A percentile compares a stretch with the other conserved stretches of the same genome.
These are phyloP conservation scores for Rutstroemia sp. DNA, from an alignment of 2,329 filamentous ascomycete genomes.

Conservation along the genomic window DNA sequence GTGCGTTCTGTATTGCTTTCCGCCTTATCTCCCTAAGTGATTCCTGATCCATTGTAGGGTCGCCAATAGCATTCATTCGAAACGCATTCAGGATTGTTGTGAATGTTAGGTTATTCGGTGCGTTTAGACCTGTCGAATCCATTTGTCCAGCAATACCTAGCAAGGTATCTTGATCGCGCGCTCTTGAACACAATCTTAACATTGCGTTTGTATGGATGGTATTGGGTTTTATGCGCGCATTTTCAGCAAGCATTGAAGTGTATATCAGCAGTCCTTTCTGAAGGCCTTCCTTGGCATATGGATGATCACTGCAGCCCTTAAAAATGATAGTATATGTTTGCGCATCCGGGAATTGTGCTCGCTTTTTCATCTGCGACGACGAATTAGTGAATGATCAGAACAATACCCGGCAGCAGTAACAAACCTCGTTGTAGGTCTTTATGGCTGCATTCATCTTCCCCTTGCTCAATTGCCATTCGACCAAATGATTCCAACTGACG, in stretches of 20 bases:
- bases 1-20: slow-evolving; percentile 55
- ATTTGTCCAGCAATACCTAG: slow-evolving; percentile 70
- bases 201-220: slow-evolving; percentile 84
- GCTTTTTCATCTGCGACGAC: slow-evolving; percentile 78
- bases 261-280: slow-evolving; percentile 69
- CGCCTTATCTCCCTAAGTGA: slow-evolving; percentile 29
- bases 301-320: slow-evolving; percentile 58
- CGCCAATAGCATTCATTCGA: slow-evolving; percentile 36
- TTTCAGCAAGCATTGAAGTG: slow-evolving; percentile 60
- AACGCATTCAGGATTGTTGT: slow-evolving; percentile 78
- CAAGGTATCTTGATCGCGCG: slow-evolving; percentile 69
- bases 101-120: slow-evolving; percentile 68
- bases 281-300: slow-evolving; percentile 52
- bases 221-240: slow-evolving; percentile 59
- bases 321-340: slow-evolving; percentile 83
- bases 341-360: slow-evolving; percentile 69
- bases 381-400: background rate
- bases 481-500: slow-evolving; percentile 84
- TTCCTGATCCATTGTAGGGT: slow-evolving; percentile 22
- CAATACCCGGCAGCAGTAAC: slow-evolving; percentile 14
- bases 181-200: slow-evolving; percentile 71
- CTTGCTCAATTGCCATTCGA: slow-evolving; percentile 61
- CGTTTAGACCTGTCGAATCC: slow-evolving; percentile 52
- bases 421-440: slow-evolving; percentile 82
- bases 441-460: slow-evolving; percentile 57